Base-by-base conservation (phyloP, 441 rosid species). In the Pelargonium australe region DNA sequence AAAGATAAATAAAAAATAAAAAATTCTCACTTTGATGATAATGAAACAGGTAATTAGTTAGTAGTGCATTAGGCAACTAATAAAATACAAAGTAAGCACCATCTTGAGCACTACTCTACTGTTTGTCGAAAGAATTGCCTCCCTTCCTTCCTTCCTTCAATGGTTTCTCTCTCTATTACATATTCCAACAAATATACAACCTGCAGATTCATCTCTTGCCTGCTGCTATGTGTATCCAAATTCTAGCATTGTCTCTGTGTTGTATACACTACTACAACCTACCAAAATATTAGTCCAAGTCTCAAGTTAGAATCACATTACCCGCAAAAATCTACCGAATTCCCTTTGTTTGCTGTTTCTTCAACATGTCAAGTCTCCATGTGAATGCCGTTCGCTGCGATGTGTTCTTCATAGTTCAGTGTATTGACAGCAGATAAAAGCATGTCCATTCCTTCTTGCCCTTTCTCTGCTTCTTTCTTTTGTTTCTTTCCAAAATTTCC, bases 371-470 rank as follows among this genome's bases (percentile, higher is more conserved):
- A 67, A 55, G 75, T 66, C 67, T 79, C 74, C 74, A 64, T 68
- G 70, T 67, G 70, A 47, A 70, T 66, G 4, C 8, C 43, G 4
- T 40, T 40, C 8, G 43, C 62, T 1, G 75, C 77, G 75, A 77
- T 70, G 69, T 83, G 76, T 73, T 83, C 88, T 77, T 82, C 80
- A 5, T 75, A 78, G 68, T 82, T 84, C 37, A 89, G 75, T 64
- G 89, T 85, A 49, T 76, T 82, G 16, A 92, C 93, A 20, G 96
- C 96, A 72, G 78, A 83, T 40, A 91, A 75, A 75, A 91, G 97
- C 86, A 94, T 85, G 66, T 86, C 89, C 89, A 91, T 76, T 77
- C 90, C 91, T 69, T 86, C 90, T 65, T 84, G 79, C 65, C 79
- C 77, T 69, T 76, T 83, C 63, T 75, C 85, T 2, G 74, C 25